Percentiles rank a stretch among this genome's conserved stretches.
Conservation (phyloP, 164 flowering plant species). For the Houttuynia cordata region DNA sequence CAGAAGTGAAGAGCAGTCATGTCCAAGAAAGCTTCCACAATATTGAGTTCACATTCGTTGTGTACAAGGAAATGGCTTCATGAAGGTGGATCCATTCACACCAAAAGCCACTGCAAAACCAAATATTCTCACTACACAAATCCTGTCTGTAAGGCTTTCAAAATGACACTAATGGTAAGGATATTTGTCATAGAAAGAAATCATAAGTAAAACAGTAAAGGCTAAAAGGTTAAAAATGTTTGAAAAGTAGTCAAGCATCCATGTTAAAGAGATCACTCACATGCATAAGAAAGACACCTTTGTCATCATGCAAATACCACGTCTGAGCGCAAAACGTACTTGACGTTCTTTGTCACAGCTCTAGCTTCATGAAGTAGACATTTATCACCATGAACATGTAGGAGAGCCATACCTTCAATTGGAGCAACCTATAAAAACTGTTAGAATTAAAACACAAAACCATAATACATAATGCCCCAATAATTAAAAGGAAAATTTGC, state of each 20-base stretch:
- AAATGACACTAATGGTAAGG: not conserved
- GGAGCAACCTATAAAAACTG: slow-evolving; percentile 62
- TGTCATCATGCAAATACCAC: slow-evolving; percentile 58
- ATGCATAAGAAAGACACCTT: not conserved
- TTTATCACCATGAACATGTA: slow-evolving; percentile 86
- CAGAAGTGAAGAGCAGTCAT: too few relatives aligned
- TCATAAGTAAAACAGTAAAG: not conserved
- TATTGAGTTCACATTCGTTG: too few relatives aligned
- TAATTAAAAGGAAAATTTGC: not conserved
- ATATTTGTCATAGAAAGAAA: too few relatives aligned
- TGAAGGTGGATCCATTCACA: not conserved
- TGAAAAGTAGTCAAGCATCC: not conserved
- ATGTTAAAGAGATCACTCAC: not conserved
- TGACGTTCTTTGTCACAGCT: slow-evolving; percentile 65
- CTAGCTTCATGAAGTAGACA: slow-evolving; percentile 94
- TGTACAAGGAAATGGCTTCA: too few relatives aligned
- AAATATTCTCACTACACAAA: too few relatives aligned
- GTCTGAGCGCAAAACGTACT: slow-evolving; percentile 87
- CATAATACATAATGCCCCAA: not conserved
- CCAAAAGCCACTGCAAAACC: not conserved
- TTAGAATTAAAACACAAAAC: too few relatives aligned
- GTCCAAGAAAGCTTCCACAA: too few relatives aligned
- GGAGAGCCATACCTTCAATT: slow-evolving; percentile 84
- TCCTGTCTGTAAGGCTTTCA: not conserved
- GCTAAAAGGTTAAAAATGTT: not conserved